Base-by-base conservation (phyloP, 169 alveolate species). In the Eimeria necatrix region DNA sequence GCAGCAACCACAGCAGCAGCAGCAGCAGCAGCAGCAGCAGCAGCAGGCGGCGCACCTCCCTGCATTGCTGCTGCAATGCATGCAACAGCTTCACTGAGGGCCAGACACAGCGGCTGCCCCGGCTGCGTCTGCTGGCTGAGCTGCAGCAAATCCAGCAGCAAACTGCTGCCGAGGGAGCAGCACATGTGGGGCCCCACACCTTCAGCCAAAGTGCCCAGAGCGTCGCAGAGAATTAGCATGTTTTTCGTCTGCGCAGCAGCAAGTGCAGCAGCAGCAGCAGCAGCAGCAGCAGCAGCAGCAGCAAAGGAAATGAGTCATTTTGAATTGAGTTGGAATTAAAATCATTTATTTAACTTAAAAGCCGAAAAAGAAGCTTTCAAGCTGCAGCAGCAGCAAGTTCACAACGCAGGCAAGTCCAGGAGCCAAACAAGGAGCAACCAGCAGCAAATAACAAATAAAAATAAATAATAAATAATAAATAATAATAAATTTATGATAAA, bases 201-300 rank as follows among this genome's bases (percentile, higher is more conserved):
- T 83, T 96, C 97, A n/a, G 97, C 97, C 89, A 97, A 84, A 4
- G 97, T 95, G 20, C 99, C 98, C 22, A 98, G 96, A 20, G 97
- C 98, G 92, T 98, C 99, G 94, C 96, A 98, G 49, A 97, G 96
- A 71, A 98, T 96, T 94, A 97, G 96, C 95, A 96, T 93, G 91
- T 95, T 95, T 80, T 91, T 91, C 51, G 96, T 90, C 95, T 96
- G 78, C 46, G 32, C n/a, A 10, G 32, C n/a, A 10, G 41, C 68
- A 56, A 18, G 2, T 12, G 20, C 68, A 56, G 68, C 68, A 56
- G 68, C 12, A 14, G 14, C 64, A 56, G 64, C 64, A 56, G 64
- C 20, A 56, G 64, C 64, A 56, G 64, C 8, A 9, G 64, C 64
- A 56, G 64, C 8, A 14, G 14, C 64, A 56, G 64, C 91, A 56